These are phyloP conservation scores for Annona squamosa DNA, from an alignment of 164 flowering plant genomes.

Conservation along the genomic window DNA sequence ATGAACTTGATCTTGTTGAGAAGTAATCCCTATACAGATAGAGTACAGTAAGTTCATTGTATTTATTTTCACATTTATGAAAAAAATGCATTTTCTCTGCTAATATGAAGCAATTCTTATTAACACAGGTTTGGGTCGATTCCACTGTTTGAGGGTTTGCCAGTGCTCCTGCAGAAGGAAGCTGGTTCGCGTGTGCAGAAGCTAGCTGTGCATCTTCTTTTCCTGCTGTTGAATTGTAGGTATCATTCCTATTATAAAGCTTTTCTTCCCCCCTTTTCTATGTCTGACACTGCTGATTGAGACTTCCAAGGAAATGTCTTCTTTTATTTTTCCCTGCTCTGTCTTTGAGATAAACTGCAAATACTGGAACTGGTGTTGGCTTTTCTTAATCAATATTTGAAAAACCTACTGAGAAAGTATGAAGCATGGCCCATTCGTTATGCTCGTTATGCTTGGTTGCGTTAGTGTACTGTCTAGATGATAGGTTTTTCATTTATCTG, in stretches of 20 bases:
- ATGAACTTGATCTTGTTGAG: constrained; percentile 70
- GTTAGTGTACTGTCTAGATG: background rate
- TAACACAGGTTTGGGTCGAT: constrained; percentile 54
- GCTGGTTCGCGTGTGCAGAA: constrained; percentile 52
- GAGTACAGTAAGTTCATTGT: constrained; percentile 50
- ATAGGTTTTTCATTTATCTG: background rate
- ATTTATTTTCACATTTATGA: background rate
- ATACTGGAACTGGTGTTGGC: too few species aligned
- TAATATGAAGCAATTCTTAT: constrained; percentile 10
- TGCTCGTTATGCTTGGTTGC: background rate
- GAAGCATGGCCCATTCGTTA: background rate
- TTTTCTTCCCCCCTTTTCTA: background rate
- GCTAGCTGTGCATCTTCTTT: constrained; percentile 65
- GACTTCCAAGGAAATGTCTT: background rate
- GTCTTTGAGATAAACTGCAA: too few species aligned
- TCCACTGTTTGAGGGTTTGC: constrained; percentile 39
- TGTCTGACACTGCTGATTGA: background rate
- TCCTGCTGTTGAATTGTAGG: constrained; percentile 80
- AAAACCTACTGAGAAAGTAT: background rate
- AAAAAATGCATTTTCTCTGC: background rate
- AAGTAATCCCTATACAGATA: constrained; percentile 49
- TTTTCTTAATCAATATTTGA: too few species aligned
- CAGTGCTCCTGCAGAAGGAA: constrained; percentile 51
- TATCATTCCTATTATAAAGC: background rate
- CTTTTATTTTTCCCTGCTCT: too few species aligned